phyloP scores from a whole-genome alignment of 495 filamentous ascomycete species.

The Penicillium ucsense region DNA sequence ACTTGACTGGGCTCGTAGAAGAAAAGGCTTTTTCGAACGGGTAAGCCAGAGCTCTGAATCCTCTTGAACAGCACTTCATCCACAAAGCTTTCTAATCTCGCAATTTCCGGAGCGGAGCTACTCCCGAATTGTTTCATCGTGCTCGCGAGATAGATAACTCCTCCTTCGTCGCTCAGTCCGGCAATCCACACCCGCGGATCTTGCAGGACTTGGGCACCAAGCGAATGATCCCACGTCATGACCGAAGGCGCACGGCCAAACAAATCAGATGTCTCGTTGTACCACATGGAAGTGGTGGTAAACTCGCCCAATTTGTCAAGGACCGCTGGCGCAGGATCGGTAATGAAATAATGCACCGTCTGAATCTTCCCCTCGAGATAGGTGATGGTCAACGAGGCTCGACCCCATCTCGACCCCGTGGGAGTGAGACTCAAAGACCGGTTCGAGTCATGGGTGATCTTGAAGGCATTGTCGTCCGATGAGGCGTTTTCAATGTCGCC shows the following conservation, averaged over 20 bases:
- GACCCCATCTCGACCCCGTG: constrained; percentile 16
- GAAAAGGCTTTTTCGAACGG: constrained; percentile 41
- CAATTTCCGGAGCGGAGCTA: constrained; percentile 31
- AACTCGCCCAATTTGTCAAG: constrained; percentile 29
- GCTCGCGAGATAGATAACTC: constrained; percentile 37
- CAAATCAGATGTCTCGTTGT: constrained; percentile 33
- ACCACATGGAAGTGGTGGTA: constrained; percentile 32
- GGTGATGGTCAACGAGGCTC: constrained; percentile 27
- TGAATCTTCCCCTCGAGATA: constrained; percentile 34
- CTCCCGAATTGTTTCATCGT: constrained; percentile 38
- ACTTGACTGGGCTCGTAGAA: constrained; percentile 34
- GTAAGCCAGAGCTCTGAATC: constrained; percentile 29
- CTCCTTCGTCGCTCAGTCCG: constrained; percentile 43
- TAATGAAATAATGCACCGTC: constrained; percentile 42
- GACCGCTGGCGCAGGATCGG: constrained; percentile 21
- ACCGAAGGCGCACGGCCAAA: constrained; percentile 39
- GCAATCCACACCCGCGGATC: constrained; percentile 44
- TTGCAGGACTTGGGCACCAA: constrained; percentile 29
- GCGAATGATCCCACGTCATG: constrained; percentile 39
- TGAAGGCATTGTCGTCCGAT: constrained; percentile 13
- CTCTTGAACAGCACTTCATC: constrained; percentile 30
- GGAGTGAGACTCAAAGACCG: constrained; percentile 1
- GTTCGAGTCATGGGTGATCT: constrained; percentile 9
- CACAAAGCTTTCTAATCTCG: constrained; percentile 38
- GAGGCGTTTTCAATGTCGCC: constrained; percentile 4